phyloP scores from a whole-genome alignment of 2,329 filamentous ascomycete genomes.

The Aspergillus unguis region DNA sequence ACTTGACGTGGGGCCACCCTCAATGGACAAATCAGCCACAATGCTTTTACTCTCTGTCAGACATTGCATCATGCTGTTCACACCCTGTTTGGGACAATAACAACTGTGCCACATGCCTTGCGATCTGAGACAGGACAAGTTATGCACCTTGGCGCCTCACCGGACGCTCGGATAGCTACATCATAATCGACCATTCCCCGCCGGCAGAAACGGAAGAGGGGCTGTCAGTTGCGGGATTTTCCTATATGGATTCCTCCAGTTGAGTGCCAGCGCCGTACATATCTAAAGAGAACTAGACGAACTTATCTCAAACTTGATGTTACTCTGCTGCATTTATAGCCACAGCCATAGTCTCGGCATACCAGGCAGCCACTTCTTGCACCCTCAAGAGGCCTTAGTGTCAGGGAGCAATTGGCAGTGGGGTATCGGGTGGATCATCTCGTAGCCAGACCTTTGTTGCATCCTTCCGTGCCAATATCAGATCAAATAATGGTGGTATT shows the following conservation, averaged over 20 bases:
- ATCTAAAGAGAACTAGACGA: background rate
- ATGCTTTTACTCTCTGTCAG: too few species aligned
- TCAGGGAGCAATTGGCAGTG: background rate
- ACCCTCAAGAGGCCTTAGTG: background rate
- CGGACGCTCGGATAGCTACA: background rate
- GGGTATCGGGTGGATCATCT: slow-evolving; percentile 6
- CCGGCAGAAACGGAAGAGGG: background rate
- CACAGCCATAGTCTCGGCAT: slow-evolving; percentile 8
- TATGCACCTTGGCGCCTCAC: background rate
- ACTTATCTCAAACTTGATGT: background rate
- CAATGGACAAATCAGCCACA: too few species aligned
- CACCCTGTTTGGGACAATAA: background rate
- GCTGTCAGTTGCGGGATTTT: slow-evolving; percentile 6
- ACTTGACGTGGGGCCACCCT: too few species aligned
- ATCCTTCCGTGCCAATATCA: slow-evolving; percentile 3
- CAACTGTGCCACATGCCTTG: background rate
- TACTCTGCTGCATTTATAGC: slow-evolving; percentile 5
- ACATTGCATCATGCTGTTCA: background rate
- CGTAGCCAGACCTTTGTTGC: background rate
- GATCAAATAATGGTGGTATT: background rate
- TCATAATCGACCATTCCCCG: background rate
- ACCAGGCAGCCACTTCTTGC: slow-evolving; percentile 11
- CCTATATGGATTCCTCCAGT: background rate
- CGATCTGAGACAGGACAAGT: background rate
- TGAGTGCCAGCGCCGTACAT: too few species aligned